These are phyloP conservation scores for Chaetomium sp. DNA, from an alignment of 2,329 filamentous ascomycete genomes.

Conservation along the genomic window DNA sequence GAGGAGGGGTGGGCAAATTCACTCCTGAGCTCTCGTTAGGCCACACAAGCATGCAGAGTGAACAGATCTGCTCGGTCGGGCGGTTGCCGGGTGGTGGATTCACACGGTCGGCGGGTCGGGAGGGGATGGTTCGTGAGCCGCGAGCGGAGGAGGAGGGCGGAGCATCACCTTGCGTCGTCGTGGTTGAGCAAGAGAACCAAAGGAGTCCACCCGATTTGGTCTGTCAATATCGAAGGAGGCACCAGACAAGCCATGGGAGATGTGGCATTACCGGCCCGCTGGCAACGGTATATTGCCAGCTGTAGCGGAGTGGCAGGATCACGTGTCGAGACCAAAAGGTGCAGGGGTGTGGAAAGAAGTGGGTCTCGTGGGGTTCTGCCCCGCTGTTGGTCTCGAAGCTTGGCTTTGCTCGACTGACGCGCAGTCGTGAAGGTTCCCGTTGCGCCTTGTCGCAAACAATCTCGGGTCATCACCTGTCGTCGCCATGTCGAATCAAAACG, in stretches of 20 bases:
- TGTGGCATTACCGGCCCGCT: constrained; percentile 24
- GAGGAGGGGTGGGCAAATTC: constrained; percentile 11
- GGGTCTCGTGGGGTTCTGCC: constrained; percentile 19
- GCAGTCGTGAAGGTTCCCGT: constrained; percentile 16
- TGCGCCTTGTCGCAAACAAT: constrained; percentile 24
- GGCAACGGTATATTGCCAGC: constrained; percentile 13
- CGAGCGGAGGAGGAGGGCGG: constrained; percentile 16
- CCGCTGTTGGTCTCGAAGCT: constrained; percentile 13
- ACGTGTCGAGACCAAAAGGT: constrained; percentile 12
- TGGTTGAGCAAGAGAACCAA: constrained; percentile 1
- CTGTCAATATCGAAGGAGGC: constrained; percentile 18
- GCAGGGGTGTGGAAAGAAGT: not conserved
- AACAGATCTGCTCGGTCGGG: not conserved
- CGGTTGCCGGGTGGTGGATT: not conserved
- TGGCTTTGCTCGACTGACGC: constrained; percentile 7
- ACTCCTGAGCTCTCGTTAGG: constrained; percentile 8
- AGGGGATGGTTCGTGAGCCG: constrained; percentile 14
- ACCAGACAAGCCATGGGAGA: constrained; percentile 19
- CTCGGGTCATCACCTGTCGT: constrained; percentile 40
- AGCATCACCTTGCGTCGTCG: constrained; percentile 22
- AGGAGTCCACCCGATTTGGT: constrained; percentile 19
- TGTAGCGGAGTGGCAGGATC: constrained; percentile 12
- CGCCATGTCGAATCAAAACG: constrained; percentile 60
- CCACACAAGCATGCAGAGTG: not conserved
- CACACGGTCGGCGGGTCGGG: constrained; percentile 9